phyloP scores from a whole-genome alignment of 2,329 filamentous ascomycete genomes.

The Fusarium denticulatum region DNA sequence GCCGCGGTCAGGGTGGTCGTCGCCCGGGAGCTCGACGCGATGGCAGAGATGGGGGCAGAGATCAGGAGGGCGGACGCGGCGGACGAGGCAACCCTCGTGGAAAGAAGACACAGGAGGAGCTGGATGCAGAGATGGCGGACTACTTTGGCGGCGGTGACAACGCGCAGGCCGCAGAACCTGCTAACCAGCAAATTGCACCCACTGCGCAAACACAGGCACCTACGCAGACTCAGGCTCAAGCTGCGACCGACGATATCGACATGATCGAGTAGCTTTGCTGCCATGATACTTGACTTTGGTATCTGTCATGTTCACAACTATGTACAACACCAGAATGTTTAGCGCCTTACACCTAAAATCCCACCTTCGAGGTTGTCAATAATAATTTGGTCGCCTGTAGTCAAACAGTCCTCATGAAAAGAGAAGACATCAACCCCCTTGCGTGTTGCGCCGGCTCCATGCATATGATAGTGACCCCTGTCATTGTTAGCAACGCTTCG shows the following conservation, averaged over 20 bases:
- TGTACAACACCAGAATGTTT: constrained; percentile 43
- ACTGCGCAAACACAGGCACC: constrained; percentile 37
- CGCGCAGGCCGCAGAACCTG: constrained; percentile 49
- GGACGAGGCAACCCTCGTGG: constrained; percentile 64
- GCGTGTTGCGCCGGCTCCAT: constrained; percentile 35
- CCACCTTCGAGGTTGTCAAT: constrained; percentile 27
- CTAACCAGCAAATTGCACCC: constrained; percentile 42
- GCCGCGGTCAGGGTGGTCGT: constrained; percentile 55
- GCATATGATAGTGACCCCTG: constrained; percentile 40
- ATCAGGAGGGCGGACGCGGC: constrained; percentile 51
- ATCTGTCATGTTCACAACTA: constrained; percentile 26
- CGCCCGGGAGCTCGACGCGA: constrained; percentile 57
- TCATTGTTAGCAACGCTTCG: constrained; percentile 4
- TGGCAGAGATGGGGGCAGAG: constrained; percentile 50
- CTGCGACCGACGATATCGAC: constrained; percentile 67
- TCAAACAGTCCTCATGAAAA: background rate
- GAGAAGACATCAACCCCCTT: constrained; percentile 8
- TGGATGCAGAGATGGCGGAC: constrained; percentile 97
- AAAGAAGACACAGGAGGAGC: constrained; percentile 88
- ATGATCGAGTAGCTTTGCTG: constrained; percentile 69
- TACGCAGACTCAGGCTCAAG: constrained; percentile 35
- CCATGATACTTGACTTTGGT: constrained; percentile 7
- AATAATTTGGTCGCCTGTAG: constrained; percentile 5
- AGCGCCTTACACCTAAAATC: constrained; percentile 26
- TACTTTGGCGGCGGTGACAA: constrained; percentile 73